Evolutionary conservation across 1,139 yeast genomes (phyloP).

Genomic region (Suhomyces bokatorum): DNA sequence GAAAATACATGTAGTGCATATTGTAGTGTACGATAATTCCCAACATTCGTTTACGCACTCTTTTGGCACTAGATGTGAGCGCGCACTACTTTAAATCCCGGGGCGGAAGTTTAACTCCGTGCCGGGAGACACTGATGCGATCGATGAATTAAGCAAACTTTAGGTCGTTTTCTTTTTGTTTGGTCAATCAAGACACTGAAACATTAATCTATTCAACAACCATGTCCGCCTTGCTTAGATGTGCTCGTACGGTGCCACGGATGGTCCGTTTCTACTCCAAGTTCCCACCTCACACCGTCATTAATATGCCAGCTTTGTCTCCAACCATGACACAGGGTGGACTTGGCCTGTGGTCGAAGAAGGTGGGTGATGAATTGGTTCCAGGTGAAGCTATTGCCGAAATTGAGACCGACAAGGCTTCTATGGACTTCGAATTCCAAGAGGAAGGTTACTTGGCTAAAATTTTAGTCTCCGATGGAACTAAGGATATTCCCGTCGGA

Average conservation of each 20-base stretch:
- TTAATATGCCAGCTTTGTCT: constrained; percentile 89
- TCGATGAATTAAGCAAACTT: constrained; percentile 12
- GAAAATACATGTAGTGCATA: no score
- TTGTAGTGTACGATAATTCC: neutral
- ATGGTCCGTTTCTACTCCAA: constrained; percentile 44
- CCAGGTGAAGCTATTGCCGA: constrained; percentile 97
- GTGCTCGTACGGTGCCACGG: constrained; percentile 14
- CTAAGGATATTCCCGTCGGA: constrained; percentile 90
- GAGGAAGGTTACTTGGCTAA: constrained; percentile 97
- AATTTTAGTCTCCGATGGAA: constrained; percentile 80
- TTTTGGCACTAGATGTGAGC: neutral
- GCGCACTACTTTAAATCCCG: constrained; percentile 4
- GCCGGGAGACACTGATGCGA: constrained; percentile 30
- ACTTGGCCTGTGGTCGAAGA: constrained; percentile 84
- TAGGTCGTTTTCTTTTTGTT: constrained; percentile 8
- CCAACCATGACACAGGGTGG: constrained; percentile 98
- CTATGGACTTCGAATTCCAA: constrained; percentile 98
- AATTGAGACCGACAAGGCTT: constrained; percentile 97
- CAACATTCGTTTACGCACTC: neutral
- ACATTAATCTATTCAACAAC: constrained; percentile 6
- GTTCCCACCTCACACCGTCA: constrained; percentile 69
- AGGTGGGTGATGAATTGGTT: constrained; percentile 78
- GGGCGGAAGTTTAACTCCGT: constrained; percentile 25
- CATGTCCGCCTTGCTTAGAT: constrained; percentile 14
- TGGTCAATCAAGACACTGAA: constrained; percentile 5